A percentile compares a stretch with the other conserved stretches of the same genome.
These are phyloP conservation scores for Andrographis paniculata DNA, from an alignment of 305 asterid species.

Conservation along the genomic window DNA sequence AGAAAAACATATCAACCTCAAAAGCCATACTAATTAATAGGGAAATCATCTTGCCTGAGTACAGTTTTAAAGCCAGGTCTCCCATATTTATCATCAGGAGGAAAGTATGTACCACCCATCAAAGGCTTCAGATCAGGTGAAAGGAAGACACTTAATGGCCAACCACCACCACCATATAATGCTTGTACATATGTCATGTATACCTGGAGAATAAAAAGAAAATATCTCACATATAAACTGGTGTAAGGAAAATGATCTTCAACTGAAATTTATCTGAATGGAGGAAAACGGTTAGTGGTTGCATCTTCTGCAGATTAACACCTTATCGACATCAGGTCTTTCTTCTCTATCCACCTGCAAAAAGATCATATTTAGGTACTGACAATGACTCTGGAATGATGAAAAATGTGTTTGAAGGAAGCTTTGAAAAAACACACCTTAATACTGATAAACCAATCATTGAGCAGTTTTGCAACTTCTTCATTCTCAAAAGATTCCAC, in stretches of 20 bases:
- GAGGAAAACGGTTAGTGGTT: constrained; percentile 1
- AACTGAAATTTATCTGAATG: no score
- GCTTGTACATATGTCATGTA: constrained; percentile 98
- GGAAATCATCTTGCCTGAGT: constrained; percentile 41
- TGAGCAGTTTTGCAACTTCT: constrained; percentile 73
- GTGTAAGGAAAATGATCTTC: background rate
- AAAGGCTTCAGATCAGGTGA: constrained; percentile 92
- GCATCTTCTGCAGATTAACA: constrained; percentile 12
- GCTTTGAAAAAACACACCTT: constrained; percentile 43
- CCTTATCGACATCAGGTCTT: constrained; percentile 98
- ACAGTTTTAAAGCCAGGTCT: constrained; percentile 93
- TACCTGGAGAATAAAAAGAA: constrained; percentile 38
- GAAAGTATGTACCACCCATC: constrained; percentile 98
- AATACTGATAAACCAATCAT: constrained; percentile 85
- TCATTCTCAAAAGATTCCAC: constrained; percentile 89
- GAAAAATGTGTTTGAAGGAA: background rate
- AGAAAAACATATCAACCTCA: background rate
- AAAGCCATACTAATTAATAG: constrained; percentile 1
- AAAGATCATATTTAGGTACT: constrained; percentile 8
- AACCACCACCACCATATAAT: constrained; percentile 89
- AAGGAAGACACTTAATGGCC: constrained; percentile 89
- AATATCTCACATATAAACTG: background rate
- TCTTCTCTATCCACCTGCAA: constrained; percentile 92
- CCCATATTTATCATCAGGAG: constrained; percentile 88
- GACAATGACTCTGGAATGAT: constrained; percentile 4